These are phyloP conservation scores for Diversispora epigaea DNA, from an alignment of 192 early-diverging fungal species.

Conservation along the genomic window DNA sequence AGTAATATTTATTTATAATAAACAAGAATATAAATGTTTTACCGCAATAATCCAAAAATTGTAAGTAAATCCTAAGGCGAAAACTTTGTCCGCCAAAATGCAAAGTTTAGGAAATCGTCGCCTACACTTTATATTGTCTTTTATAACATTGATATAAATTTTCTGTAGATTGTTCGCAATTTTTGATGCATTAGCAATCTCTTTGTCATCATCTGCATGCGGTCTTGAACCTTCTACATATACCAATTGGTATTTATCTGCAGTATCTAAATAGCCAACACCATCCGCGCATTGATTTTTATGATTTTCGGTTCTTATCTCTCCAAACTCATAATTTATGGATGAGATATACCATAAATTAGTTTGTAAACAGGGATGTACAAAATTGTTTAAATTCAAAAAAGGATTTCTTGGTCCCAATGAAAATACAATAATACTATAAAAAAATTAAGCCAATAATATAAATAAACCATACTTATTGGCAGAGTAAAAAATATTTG, in stretches of 20 bases:
- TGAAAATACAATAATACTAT: slow-evolving; percentile 31
- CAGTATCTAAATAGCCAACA: slow-evolving; percentile 18
- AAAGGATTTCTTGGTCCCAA: slow-evolving; percentile 23
- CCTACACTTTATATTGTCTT: slow-evolving; percentile 28
- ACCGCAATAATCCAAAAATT: slow-evolving; percentile 33
- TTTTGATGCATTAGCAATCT: slow-evolving; percentile 25
- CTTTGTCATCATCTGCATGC: slow-evolving; percentile 16
- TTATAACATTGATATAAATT: slow-evolving; percentile 29
- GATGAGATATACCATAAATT: slow-evolving; percentile 28
- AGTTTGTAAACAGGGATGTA: slow-evolving; percentile 27
- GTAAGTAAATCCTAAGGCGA: slow-evolving; percentile 17
- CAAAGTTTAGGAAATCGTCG: slow-evolving; percentile 21
- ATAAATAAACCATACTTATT: neutral
- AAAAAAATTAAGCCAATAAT: slow-evolving; percentile 2
- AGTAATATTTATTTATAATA: slow-evolving; percentile 2
- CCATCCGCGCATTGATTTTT: slow-evolving; percentile 26
- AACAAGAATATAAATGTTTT: slow-evolving; percentile 22
- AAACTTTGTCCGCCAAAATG: slow-evolving; percentile 32
- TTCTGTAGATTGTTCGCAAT: slow-evolving; percentile 29
- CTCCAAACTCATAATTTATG: slow-evolving; percentile 28
- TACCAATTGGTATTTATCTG: slow-evolving; percentile 33
- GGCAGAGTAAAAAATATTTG: slow-evolving; percentile 6
- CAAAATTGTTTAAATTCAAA: slow-evolving; percentile 28
- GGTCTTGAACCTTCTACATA: slow-evolving; percentile 28
- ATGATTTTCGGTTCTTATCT: slow-evolving; percentile 29